A percentile compares a stretch with the other conserved stretches of the same genome.
Conservation (phyloP, 768 basidiomycete genomes). For the Mycena amicta region DNA sequence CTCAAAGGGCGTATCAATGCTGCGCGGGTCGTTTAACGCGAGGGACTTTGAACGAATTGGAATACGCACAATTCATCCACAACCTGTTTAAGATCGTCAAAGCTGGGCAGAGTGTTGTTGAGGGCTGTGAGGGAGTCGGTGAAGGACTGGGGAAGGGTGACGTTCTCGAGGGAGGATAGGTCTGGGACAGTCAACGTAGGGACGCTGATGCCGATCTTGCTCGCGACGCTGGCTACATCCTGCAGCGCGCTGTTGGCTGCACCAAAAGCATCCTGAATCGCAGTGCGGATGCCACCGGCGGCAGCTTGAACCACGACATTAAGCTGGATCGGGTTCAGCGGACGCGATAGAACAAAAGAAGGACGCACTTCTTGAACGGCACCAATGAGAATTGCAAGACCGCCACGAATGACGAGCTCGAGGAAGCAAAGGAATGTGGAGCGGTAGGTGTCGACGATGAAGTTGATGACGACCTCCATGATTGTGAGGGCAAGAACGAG, state of each 20-base stretch:
- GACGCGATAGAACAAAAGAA: neutral
- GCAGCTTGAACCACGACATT: constrained; percentile 66
- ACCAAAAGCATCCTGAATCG: constrained; percentile 71
- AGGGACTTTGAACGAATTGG: no score
- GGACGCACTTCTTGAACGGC: constrained; percentile 79
- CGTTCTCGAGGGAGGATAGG: constrained; percentile 71
- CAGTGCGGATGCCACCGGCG: constrained; percentile 60
- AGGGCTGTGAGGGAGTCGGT: constrained; percentile 71
- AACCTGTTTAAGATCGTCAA: constrained; percentile 70
- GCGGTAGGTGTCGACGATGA: constrained; percentile 89
- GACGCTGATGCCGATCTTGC: constrained; percentile 73
- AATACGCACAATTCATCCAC: constrained; percentile 68
- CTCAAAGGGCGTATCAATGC: constrained; percentile 87
- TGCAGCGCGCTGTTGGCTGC: constrained; percentile 71
- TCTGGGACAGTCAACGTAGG: constrained; percentile 74
- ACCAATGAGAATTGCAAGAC: constrained; percentile 74
- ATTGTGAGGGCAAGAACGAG: constrained; percentile 76
- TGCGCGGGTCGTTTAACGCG: no score
- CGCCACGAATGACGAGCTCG: constrained; percentile 85
- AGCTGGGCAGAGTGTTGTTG: constrained; percentile 79
- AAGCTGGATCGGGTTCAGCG: constrained; percentile 49
- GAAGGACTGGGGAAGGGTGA: constrained; percentile 80
- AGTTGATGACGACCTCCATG: constrained; percentile 88
- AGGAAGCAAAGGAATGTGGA: constrained; percentile 93
- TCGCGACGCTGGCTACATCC: constrained; percentile 53